Percentiles rank a stretch among this genome's conserved stretches.
These are phyloP conservation scores for Aspergillus sojae DNA, from an alignment of 2,329 filamentous ascomycete genomes.

Conservation along the genomic window DNA sequence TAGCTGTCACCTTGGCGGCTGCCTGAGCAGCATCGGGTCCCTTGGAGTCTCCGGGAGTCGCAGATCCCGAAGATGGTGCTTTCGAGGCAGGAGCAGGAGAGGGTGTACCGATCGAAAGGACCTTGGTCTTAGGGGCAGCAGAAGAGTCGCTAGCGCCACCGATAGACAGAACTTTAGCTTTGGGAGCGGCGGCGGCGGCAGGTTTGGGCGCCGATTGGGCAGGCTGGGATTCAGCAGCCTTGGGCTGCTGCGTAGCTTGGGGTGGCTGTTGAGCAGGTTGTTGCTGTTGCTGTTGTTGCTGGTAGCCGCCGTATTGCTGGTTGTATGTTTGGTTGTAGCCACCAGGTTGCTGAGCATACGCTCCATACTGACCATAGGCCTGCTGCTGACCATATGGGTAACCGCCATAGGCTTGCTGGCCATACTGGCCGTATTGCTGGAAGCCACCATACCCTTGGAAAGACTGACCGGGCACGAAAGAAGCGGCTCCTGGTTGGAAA, in stretches of 20 bases:
- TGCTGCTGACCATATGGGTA: constrained; percentile 49
- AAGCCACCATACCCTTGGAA: constrained; percentile 64
- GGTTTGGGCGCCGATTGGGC: constrained; percentile 53
- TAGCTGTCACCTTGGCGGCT: constrained; percentile 77
- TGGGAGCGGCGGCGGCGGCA: constrained; percentile 47
- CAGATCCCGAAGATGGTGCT: constrained; percentile 50
- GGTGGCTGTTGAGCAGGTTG: constrained; percentile 36
- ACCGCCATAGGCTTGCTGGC: constrained; percentile 49
- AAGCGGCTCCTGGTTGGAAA: constrained; percentile 68
- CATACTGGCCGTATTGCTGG: constrained; percentile 56
- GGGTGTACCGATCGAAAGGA: constrained; percentile 71
- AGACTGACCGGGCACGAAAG: constrained; percentile 74
- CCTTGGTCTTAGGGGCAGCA: constrained; percentile 65
- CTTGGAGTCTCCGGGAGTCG: constrained; percentile 53
- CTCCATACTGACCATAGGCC: constrained; percentile 47
- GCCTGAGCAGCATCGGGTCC: constrained; percentile 61
- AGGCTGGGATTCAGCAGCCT: constrained; percentile 45
- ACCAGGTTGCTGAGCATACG: constrained; percentile 44
- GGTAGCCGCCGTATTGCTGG: constrained; percentile 46
- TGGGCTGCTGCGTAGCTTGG: constrained; percentile 45
- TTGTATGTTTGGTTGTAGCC: constrained; percentile 53
- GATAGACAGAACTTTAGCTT: constrained; percentile 64
- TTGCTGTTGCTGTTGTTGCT: constrained; percentile 41
- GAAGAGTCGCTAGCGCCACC: constrained; percentile 53
- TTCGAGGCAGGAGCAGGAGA: constrained; percentile 33